Conservation (phyloP, 2,329 filamentous ascomycete genomes). For the Exophiala alcalophila region DNA sequence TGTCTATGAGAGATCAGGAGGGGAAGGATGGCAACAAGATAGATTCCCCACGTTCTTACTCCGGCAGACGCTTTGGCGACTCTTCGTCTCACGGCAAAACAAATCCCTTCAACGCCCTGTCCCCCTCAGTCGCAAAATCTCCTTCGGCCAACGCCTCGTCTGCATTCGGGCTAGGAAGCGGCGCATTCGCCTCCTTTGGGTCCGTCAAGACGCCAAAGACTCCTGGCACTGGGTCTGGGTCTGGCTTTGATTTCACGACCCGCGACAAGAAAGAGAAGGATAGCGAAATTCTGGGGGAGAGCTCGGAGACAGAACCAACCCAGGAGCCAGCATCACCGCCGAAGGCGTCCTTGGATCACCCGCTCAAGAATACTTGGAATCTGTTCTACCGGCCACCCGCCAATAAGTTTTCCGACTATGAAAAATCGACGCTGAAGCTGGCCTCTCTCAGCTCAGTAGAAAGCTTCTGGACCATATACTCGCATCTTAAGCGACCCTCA, state of each 20-base stretch:
- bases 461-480: conserved; percentile 87
- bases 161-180: conserved; percentile 89
- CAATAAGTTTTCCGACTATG: conserved; percentile 95
- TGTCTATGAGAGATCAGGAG: conserved; percentile 67
- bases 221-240: conserved; percentile 60
- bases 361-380: conserved; percentile 83
- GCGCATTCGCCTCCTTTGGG: conserved; percentile 95
- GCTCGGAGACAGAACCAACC: conserved; percentile 41
- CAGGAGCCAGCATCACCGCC: conserved; percentile 35
- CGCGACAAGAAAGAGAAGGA: conserved; percentile 64
- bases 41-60: conserved; percentile 60
- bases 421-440: conserved; percentile 89
- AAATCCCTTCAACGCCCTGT: conserved; percentile 75
- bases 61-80: conserved; percentile 72
- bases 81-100: conserved; percentile 68
- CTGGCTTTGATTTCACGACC: conserved; percentile 73
- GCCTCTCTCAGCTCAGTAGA: conserved; percentile 78
- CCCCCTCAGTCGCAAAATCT: conserved; percentile 68
- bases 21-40: conserved; percentile 55
- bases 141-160: conserved; percentile 75
- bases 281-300: conserved; percentile 31
- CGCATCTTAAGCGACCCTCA: conserved; percentile 85
- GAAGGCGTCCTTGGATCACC: conserved; percentile 46
- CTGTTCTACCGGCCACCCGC: conserved; percentile 91
- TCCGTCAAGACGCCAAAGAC: conserved; percentile 83